Evolutionary conservation across 306 rosid genomes (phyloP).

Genomic region (Amphicarpaea edgeworthii): DNA sequence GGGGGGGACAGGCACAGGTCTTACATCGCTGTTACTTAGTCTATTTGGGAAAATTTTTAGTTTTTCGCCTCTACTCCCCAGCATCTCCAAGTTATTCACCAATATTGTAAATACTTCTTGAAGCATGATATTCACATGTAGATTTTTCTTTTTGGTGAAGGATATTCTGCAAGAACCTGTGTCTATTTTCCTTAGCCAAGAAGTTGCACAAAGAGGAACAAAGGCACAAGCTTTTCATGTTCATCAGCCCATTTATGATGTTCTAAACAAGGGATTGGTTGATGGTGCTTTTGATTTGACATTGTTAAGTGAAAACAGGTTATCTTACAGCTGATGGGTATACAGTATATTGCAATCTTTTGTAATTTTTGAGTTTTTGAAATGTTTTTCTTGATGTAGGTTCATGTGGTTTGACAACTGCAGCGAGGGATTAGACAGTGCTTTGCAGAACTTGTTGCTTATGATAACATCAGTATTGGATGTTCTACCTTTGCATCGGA

Average conservation of each 20-base stretch:
- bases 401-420: conserved; percentile 70
- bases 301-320: conserved; percentile 69
- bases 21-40: not conserved
- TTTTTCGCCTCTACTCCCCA: not conserved
- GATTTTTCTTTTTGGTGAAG: conserved; percentile 55
- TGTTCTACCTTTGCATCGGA: conserved; percentile 29
- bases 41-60: not conserved
- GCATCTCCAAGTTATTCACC: not conserved
- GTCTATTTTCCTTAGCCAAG: conserved; percentile 64
- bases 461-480: conserved; percentile 46
- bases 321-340: not conserved
- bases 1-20: conserved; percentile 4
- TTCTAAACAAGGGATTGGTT: conserved; percentile 39
- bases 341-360: conserved; percentile 5
- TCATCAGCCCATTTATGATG: conserved; percentile 50
- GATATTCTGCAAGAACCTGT: conserved; percentile 83
- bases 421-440: conserved; percentile 48
- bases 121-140: conserved; percentile 12
- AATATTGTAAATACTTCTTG: conserved; percentile 5
- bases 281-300: conserved; percentile 53
- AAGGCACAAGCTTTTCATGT: conserved; percentile 53
- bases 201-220: conserved; percentile 46
- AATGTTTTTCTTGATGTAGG: conserved; percentile 55
- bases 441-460: conserved; percentile 53
- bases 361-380: conserved; percentile 26